Base-by-base conservation (phyloP, 2,329 filamentous ascomycete species). In the Neonectria ditissima region DNA sequence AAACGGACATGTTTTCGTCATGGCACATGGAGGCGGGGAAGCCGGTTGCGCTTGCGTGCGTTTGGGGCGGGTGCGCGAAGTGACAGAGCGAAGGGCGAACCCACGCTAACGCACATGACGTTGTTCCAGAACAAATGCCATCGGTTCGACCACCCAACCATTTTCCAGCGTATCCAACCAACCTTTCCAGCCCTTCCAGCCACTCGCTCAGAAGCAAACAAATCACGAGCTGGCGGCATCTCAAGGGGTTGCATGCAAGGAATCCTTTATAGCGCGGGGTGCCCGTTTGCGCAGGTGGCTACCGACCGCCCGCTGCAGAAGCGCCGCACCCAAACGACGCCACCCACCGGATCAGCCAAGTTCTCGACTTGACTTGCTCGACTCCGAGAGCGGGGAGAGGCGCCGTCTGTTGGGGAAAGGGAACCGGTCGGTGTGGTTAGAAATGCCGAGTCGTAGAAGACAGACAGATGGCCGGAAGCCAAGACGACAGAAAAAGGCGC, bases 11-110 rank as follows among this genome's bases (percentile, higher is more conserved):
- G 55, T 65, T 44, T 54, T 63, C 71, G 71, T 73, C 71, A 73
- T 72, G 44, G 60, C 56, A 69, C 71, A 64, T 69, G 30, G 63
- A 70, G 55, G 62, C 65, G 68, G 69, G 66, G 68, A 63, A 61
- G 55, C 65, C 60, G 62, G 69, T 51, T 54, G 53, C 66, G 62
- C 61, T 64, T 47, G 51, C 53, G 53, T 66, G 59, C 59, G 52
- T 65, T 59, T 18, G 24, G 51, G 50, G 50, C 48, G 55, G 41
- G 48, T 62, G 54, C 30, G 32, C 20, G 18, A 51, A 30, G 51
- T 41, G 37, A 10, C n/a, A 55, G 52, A 20, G 45, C 39, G 54
- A 45, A 47, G 55, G 45, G 43, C n/a, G 51, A 44, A 63, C 43
- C 44, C 51, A 34, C 59, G 59, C 63, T 63, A 65, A 59, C 55